Conservation (phyloP, 2,329 filamentous ascomycete genomes). For the Penicillium digitatum region DNA sequence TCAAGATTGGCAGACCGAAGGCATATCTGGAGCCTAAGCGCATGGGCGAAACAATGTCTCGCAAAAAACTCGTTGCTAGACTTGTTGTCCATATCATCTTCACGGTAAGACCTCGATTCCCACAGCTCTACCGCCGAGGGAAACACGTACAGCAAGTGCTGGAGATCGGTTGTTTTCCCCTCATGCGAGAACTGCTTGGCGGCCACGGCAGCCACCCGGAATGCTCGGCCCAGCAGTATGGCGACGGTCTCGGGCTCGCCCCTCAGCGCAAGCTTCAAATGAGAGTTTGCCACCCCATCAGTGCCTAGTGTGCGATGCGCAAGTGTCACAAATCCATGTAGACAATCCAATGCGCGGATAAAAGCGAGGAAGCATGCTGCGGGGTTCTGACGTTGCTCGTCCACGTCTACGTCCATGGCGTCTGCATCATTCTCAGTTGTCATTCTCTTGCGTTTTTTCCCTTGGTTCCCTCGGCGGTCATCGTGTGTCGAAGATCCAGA, state of each 20-base stretch:
- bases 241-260: conserved; percentile 36
- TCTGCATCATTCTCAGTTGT: conserved; percentile 24
- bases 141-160: conserved; percentile 35
- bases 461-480: conserved; percentile 24
- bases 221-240: conserved; percentile 35
- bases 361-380: conserved; percentile 35
- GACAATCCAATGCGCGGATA: conserved; percentile 33
- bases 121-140: conserved; percentile 37
- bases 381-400: conserved; percentile 29
- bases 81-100: conserved; percentile 32
- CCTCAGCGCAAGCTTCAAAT: conserved; percentile 40
- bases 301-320: conserved; percentile 25
- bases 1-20: conserved; percentile 27
- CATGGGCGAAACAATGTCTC: conserved; percentile 34
- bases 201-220: conserved; percentile 33
- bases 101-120: conserved; percentile 36
- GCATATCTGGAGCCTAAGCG: conserved; percentile 33
- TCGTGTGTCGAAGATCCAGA: conserved; percentile 24
- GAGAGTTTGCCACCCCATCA: conserved; percentile 34
- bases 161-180: conserved; percentile 31
- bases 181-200: conserved; percentile 29
- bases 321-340: conserved; percentile 32
- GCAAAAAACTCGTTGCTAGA: conserved; percentile 37
- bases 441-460: conserved; percentile 40
- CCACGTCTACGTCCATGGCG: conserved; percentile 31